Base-by-base conservation (phyloP, 495 filamentous ascomycete genomes). In the Penicillium tannophilum region DNA sequence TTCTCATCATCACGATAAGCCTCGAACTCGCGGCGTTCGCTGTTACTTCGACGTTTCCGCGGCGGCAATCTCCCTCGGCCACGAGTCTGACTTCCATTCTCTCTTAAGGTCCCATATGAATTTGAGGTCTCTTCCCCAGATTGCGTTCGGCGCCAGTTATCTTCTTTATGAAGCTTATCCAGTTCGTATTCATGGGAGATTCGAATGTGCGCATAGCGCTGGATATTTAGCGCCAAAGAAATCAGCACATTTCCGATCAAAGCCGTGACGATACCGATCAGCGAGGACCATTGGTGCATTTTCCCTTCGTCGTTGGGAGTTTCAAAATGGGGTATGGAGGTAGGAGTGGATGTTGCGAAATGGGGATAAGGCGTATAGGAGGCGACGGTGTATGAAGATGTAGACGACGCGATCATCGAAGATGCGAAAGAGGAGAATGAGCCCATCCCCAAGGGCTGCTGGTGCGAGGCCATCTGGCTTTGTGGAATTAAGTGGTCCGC, bases 211-310 rank as follows among this genome's bases (percentile, higher is more conserved):
- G 93, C 92, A 70, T 97, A 97, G 52, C 95, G 90, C 71, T 98
- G 94, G 47, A 94, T 91, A 63, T 98, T 98, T 56, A 98, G 89
- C 14, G 94, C 94, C 54, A 98, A 82, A 5, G 93, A 95, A 39
- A 98, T 98, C 54, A 98, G 79, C 35, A 97, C 80, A 70, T 97
- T 98, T 35, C 94, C 94, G 48, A 84, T 79, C 68, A 98, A 92
- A 41, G 94, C 93, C 1, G 93, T 93, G 47, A 92, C 71, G 65
- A 98, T 97, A 64, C 94, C 94, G 64, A 98, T 98, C 56, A 97
- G 75, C 1, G 91, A 93, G 11, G 90, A 94, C 92, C 93, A 97
- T 65, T 90, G 80, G 54, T 86, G 84, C 8, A 90, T 72, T 1
- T 83, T 72, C 24, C 73, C 72, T 33, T 72, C 72, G 30, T 69